phyloP scores from a whole-genome alignment of 1,284 basidiomycete species.

The Ustilago hordei region DNA sequence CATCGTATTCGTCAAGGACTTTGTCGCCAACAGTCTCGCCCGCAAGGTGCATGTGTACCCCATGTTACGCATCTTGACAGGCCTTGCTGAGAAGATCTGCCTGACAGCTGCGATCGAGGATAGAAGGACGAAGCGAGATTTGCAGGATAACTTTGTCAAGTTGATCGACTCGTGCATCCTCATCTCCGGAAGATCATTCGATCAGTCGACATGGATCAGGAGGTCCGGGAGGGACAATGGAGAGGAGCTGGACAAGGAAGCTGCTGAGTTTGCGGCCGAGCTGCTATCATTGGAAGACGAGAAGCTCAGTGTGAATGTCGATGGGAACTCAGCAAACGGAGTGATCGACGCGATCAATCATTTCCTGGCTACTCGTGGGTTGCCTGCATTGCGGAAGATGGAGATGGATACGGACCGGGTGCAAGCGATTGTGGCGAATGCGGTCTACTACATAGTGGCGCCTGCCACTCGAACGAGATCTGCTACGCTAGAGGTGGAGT shows the following conservation, averaged over 20 bases:
- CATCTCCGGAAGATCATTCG: slow-evolving; percentile 80
- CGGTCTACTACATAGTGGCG: slow-evolving; percentile 85
- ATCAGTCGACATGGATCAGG: slow-evolving; percentile 83
- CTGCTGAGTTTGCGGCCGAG: slow-evolving; percentile 31
- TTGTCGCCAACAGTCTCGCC: slow-evolving; percentile 72
- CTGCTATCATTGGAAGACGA: slow-evolving; percentile 18
- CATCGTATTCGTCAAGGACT: slow-evolving; percentile 83
- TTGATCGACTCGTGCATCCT: slow-evolving; percentile 83
- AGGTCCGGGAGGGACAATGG: slow-evolving; percentile 76
- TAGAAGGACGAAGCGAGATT: slow-evolving; percentile 84
- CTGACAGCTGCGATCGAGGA: slow-evolving; percentile 89
- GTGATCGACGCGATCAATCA: slow-evolving; percentile 74
- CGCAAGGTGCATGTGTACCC: slow-evolving; percentile 76
- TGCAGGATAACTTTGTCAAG: slow-evolving; percentile 90
- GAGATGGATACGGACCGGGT: slow-evolving; percentile 88
- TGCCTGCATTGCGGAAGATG: slow-evolving; percentile 84
- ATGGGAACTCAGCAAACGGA: neutral
- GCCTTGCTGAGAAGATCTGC: slow-evolving; percentile 84
- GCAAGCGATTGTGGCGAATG: slow-evolving; percentile 80
- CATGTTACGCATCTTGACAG: slow-evolving; percentile 82
- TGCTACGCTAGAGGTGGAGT: slow-evolving; percentile 70
- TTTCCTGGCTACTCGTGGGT: slow-evolving; percentile 78
- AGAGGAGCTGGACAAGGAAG: slow-evolving; percentile 40
- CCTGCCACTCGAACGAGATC: slow-evolving; percentile 78
- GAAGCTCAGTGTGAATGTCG: slow-evolving; percentile 5